Percentiles rank a stretch among this genome's conserved stretches.
phyloP scores from a whole-genome alignment of 1,139 yeast genomes.

The Taiozyma sp. region DNA sequence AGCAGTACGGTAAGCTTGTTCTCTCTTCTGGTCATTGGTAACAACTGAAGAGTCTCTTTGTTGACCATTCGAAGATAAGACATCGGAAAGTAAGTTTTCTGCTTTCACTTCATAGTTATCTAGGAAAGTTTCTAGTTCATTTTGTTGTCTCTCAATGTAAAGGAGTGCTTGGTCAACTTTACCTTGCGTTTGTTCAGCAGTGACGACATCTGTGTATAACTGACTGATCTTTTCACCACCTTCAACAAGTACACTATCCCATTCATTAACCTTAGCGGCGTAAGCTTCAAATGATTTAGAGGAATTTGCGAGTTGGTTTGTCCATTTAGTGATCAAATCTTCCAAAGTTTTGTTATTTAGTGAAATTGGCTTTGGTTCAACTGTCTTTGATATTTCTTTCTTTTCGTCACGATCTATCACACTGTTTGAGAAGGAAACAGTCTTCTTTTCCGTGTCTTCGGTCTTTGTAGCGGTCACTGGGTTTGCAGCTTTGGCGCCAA shows the following conservation, averaged over 20 bases:
- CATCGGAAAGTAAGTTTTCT: constrained; percentile 44
- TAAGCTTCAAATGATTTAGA: constrained; percentile 73
- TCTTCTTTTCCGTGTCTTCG: constrained; percentile 20
- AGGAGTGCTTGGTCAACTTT: constrained; percentile 83
- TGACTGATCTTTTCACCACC: constrained; percentile 84
- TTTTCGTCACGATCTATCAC: constrained; percentile 21
- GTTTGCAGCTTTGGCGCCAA: constrained; percentile 20
- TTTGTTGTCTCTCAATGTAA: constrained; percentile 89
- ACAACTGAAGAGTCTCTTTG: constrained; percentile 21
- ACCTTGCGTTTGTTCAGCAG: constrained; percentile 80
- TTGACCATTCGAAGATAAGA: constrained; percentile 30
- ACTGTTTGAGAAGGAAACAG: constrained; percentile 20
- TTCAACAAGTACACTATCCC: constrained; percentile 81
- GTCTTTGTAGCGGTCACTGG: constrained; percentile 13
- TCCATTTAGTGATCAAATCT: constrained; percentile 91
- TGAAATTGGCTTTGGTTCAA: constrained; percentile 67
- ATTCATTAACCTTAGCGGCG: constrained; percentile 65
- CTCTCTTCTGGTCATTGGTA: constrained; percentile 75
- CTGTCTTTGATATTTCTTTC: constrained; percentile 32
- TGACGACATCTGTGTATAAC: constrained; percentile 69
- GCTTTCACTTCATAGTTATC: constrained; percentile 87
- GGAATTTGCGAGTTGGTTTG: constrained; percentile 71
- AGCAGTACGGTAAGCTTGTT: constrained; percentile 84
- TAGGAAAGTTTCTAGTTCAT: constrained; percentile 76
- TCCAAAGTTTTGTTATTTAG: constrained; percentile 89